Base-by-base conservation (phyloP, 1,284 basidiomycete species). In the Cutaneotrichosporon sp. region DNA sequence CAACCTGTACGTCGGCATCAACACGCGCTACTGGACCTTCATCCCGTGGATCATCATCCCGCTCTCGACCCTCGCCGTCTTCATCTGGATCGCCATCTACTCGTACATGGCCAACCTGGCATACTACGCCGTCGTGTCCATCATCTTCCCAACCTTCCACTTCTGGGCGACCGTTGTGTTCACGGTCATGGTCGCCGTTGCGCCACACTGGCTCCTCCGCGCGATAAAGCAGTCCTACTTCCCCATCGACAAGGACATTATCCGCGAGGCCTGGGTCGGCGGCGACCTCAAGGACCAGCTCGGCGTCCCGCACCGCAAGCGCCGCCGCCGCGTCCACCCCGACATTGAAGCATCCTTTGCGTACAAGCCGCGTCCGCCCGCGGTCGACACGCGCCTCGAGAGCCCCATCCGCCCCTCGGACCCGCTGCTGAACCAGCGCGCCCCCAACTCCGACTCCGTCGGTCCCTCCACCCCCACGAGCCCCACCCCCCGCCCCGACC, bases 21-120 rank as follows among this genome's bases (percentile, higher is more conserved):
- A 91, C 77, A 94, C 88, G 22, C 82, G 88, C 63, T 95, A 95
- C 72, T 95, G 92, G 92, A 95, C 92, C 2, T 81, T 87, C 63
- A 89, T 95, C 67, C 91, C 91, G 5, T 92, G 88, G 85, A 79
- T 90, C 60, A 84, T 91, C 56, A 87, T 91, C 59, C 80, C 91
- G 58, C 87, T 88, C 25, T 95, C 93, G 11, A 89, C 87, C 0
- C 73, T 93, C 16, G 82, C 90, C 42, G 89, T 93, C 85, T 78
- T 90, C 66, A 69, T 89, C 22, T 97, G 92, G 92, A 88, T 94
- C 63, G 86, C 88, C 5, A 83, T 95, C 57, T 95, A 91, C 78
- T 93, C 91, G 5, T 86, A 86, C 77, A 87, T 93, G 73, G 66
- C 74, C 2, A 87, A 86, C 56, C 81, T 81, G 51, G 86, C 89